Evolutionary conservation across 2,329 filamentous ascomycete genomes (phyloP).

Genomic region (Ascomycota sp.): DNA sequence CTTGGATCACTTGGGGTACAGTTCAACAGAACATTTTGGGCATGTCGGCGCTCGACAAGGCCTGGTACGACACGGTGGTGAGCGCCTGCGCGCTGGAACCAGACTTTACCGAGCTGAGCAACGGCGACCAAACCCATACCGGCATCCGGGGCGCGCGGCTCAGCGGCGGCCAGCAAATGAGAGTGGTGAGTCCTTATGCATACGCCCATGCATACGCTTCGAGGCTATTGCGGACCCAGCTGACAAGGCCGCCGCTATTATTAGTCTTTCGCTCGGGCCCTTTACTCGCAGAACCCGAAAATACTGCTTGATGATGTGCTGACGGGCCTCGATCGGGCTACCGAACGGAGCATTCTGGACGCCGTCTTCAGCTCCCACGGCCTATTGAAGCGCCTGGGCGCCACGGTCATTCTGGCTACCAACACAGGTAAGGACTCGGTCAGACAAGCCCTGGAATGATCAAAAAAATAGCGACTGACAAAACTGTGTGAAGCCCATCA

Average conservation of each 20-base stretch:
- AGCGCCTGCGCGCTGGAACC: slow-evolving; percentile 4
- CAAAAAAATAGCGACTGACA: no score
- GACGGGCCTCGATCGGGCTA: slow-evolving; percentile 15
- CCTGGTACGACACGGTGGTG: slow-evolving; percentile 6
- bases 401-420: slow-evolving; percentile 10
- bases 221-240: not conserved
- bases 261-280: slow-evolving; percentile 7
- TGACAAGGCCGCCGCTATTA: not conserved
- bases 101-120: slow-evolving; percentile 5
- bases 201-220: no score
- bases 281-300: slow-evolving; percentile 7
- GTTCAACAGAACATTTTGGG: slow-evolving; percentile 8
- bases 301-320: slow-evolving; percentile 14
- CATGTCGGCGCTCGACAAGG: slow-evolving; percentile 3
- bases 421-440: slow-evolving; percentile 5
- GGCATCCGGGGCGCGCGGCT: slow-evolving; percentile 7
- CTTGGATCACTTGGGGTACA: slow-evolving; percentile 7
- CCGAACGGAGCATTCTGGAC: slow-evolving; percentile 16
- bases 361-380: slow-evolving; percentile 14
- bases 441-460: not conserved
- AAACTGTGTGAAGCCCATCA: slow-evolving; percentile 3
- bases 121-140: slow-evolving; percentile 6
- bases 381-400: slow-evolving; percentile 7
- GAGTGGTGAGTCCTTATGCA: slow-evolving; percentile 4
- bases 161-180: slow-evolving; percentile 9